phyloP scores from a whole-genome alignment of 352 stramenopile species.

The Aphanomyces invadans region DNA sequence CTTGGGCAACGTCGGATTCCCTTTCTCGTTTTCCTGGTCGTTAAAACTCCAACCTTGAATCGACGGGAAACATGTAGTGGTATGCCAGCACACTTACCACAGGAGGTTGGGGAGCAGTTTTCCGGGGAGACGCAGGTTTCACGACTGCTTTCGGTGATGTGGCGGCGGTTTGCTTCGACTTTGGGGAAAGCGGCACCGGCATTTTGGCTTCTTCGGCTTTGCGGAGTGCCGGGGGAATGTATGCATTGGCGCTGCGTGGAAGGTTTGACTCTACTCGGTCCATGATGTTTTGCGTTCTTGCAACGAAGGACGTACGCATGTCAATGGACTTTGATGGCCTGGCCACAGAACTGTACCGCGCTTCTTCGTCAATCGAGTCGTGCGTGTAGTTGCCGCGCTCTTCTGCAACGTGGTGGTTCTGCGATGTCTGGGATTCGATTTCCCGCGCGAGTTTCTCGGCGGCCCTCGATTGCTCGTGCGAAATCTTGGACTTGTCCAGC shows the following conservation, averaged over 20 bases:
- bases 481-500: slow-evolving; percentile 91
- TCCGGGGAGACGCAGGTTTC: slow-evolving; percentile 15
- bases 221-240: slow-evolving; percentile 59
- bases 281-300: slow-evolving; percentile 7
- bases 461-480: slow-evolving; percentile 69
- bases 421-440: slow-evolving; percentile 88
- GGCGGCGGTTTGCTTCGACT: not conserved
- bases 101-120: not conserved
- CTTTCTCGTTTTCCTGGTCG: too few species aligned
- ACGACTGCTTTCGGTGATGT: not conserved
- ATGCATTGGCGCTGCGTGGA: slow-evolving; percentile 36
- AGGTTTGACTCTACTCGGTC: not conserved
- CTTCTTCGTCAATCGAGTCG: slow-evolving; percentile 92
- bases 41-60: too few species aligned
- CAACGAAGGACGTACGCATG: slow-evolving; percentile 1
- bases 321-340: slow-evolving; percentile 33
- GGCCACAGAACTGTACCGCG: slow-evolving; percentile 92
- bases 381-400: slow-evolving; percentile 82
- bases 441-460: slow-evolving; percentile 91
- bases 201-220: slow-evolving; percentile 29
- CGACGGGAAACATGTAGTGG: too few species aligned
- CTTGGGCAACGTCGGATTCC: too few species aligned
- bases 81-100: not conserved
- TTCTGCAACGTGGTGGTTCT: slow-evolving; percentile 94
- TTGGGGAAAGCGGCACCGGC: not conserved